Evolutionary conservation across 2,329 filamentous ascomycete genomes (phyloP).

Genomic region (Alternaria viburni): DNA sequence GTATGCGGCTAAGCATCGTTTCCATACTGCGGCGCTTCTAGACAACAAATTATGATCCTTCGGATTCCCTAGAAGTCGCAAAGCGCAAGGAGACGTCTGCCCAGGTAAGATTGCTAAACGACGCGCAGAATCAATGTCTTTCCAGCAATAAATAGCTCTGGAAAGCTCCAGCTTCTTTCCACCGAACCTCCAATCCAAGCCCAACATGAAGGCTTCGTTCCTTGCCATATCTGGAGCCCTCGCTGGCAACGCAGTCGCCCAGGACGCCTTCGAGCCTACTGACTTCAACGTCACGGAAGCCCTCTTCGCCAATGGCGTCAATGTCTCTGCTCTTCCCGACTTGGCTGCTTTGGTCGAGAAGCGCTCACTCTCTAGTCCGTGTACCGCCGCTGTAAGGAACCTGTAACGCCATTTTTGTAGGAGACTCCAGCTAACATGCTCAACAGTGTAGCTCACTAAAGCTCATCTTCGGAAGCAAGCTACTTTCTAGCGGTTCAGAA

Average conservation of each 20-base stretch:
- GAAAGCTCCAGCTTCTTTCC: background rate
- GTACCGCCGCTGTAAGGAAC: constrained; percentile 19
- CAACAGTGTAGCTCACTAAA: constrained; percentile 9
- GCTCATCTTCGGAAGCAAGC: constrained; percentile 12
- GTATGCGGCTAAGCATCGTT: background rate
- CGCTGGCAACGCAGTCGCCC: background rate
- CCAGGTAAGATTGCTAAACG: background rate
- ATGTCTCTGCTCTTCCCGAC: constrained; percentile 16
- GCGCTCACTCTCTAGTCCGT: constrained; percentile 1
- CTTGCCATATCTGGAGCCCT: background rate
- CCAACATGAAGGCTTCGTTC: background rate
- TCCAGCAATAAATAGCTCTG: background rate
- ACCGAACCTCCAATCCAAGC: background rate
- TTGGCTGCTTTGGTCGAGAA: constrained; percentile 3
- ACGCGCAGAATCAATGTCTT: background rate
- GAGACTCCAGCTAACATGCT: background rate
- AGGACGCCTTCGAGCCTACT: constrained; percentile 9
- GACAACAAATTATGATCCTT: background rate
- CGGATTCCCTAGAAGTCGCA: background rate
- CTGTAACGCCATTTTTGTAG: background rate
- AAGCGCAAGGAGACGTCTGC: background rate
- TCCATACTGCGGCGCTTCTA: background rate
- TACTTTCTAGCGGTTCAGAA: constrained; percentile 10
- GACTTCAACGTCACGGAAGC: constrained; percentile 19
- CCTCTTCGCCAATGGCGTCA: constrained; percentile 18